Conservation (phyloP, 345 rosid genomes). For the Mercurialis annua region DNA sequence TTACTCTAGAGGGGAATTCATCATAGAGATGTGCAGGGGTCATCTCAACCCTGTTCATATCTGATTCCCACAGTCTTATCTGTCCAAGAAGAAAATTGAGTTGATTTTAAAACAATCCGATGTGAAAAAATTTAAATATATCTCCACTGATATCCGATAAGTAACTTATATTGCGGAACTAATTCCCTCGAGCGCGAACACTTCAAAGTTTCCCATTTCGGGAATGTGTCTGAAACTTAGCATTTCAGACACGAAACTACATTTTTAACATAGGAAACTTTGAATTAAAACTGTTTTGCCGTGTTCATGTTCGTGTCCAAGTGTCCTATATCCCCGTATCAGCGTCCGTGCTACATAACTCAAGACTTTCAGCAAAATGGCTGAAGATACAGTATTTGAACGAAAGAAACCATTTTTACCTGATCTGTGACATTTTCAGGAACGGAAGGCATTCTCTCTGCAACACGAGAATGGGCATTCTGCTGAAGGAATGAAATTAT, state of each 20-base stretch:
- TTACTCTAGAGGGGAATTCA: slow-evolving; percentile 85
- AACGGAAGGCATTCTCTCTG: slow-evolving; percentile 69
- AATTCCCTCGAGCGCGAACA: no score
- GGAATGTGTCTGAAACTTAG: no score
- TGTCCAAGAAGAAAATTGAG: slow-evolving; percentile 23
- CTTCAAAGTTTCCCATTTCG: no score
- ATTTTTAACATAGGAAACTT: no score
- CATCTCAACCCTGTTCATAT: slow-evolving; percentile 88
- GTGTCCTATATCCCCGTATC: no score
- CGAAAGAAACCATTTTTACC: slow-evolving; percentile 37
- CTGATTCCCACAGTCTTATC: slow-evolving; percentile 97
- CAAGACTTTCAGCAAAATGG: neutral
- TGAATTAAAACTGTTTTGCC: neutral
- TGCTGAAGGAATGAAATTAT: slow-evolving; percentile 84
- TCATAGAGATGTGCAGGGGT: slow-evolving; percentile 70
- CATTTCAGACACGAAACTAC: no score
- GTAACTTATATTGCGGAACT: no score
- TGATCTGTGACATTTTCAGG: slow-evolving; percentile 96
- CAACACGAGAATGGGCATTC: slow-evolving; percentile 88
- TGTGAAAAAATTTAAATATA: neutral
- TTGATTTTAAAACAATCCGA: slow-evolving; percentile 1
- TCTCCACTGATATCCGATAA: no score
- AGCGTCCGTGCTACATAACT: no score
- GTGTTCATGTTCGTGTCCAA: neutral
- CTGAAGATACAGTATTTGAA: neutral